Conservation (phyloP, 176 grass and related monocot species). For the Panicum miliaceum region DNA sequence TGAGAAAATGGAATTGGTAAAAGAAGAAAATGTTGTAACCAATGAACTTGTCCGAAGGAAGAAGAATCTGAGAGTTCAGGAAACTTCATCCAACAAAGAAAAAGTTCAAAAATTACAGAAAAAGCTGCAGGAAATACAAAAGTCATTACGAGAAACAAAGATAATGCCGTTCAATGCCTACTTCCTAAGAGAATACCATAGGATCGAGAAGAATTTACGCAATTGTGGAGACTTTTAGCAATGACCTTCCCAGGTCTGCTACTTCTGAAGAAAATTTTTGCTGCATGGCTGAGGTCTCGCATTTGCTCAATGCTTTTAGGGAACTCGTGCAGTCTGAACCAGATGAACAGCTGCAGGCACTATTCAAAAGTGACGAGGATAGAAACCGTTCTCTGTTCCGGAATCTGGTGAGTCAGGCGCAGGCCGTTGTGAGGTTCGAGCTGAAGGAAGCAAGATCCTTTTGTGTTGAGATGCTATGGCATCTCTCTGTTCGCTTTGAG, state of each 20-base stretch:
- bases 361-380: slow-evolving; percentile 23
- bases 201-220: no score
- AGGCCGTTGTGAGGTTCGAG: slow-evolving; percentile 10
- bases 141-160: not conserved
- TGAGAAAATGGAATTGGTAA: not conserved
- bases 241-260: slow-evolving; percentile 52
- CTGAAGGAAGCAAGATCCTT: slow-evolving; percentile 31
- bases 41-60: not conserved
- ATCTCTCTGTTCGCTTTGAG: slow-evolving; percentile 33
- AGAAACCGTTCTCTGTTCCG: not conserved
- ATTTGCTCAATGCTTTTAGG: slow-evolving; percentile 20
- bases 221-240: slow-evolving; percentile 26
- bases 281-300: slow-evolving; percentile 8
- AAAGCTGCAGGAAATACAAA: not conserved
- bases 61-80: no score
- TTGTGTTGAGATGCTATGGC: not conserved
- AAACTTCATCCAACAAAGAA: no score
- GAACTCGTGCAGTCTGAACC: not conserved
- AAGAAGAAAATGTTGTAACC: not conserved
- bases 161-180: slow-evolving; percentile 45
- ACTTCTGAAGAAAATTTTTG: slow-evolving; percentile 26
- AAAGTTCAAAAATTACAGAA: not conserved
- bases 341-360: slow-evolving; percentile 5
- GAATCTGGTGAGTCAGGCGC: not conserved
- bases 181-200: no score